These are phyloP conservation scores for Neurospora crassa DNA, from an alignment of 2,329 filamentous ascomycete species.

Conservation along the genomic window DNA sequence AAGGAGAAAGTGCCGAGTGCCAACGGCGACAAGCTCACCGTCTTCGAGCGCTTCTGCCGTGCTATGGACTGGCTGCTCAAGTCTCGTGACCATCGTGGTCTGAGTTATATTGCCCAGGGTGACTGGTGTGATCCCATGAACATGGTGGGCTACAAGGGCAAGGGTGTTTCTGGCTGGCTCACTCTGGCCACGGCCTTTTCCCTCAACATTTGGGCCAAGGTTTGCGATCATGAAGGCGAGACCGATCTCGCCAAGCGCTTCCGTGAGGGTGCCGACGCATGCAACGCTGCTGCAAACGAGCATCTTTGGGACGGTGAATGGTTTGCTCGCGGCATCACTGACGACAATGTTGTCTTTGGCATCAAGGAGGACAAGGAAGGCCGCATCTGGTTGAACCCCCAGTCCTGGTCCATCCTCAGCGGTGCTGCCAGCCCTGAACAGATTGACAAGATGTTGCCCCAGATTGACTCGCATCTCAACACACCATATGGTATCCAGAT, in stretches of 20 bases:
- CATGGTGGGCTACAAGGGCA: conserved; percentile 51
- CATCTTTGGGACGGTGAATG: conserved; percentile 48
- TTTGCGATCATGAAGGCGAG: conserved; percentile 36
- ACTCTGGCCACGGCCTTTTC: conserved; percentile 46
- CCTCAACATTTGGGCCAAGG: conserved; percentile 41
- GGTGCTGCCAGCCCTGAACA: conserved; percentile 37
- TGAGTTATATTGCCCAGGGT: conserved; percentile 48
- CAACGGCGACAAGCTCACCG: conserved; percentile 37
- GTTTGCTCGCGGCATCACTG: conserved; percentile 49
- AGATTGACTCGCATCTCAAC: conserved; percentile 40
- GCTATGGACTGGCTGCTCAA: conserved; percentile 47
- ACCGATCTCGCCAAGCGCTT: conserved; percentile 33
- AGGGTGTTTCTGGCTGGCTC: conserved; percentile 49
- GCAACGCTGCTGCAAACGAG: conserved; percentile 40
- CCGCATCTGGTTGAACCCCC: conserved; percentile 49
- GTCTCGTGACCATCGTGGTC: conserved; percentile 40
- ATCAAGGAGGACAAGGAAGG: conserved; percentile 40
- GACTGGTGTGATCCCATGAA: conserved; percentile 55
- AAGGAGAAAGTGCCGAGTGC: conserved; percentile 31
- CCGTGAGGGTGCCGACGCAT: conserved; percentile 31
- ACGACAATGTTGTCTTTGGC: conserved; percentile 43
- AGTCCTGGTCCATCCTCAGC: conserved; percentile 45
- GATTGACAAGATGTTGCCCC: conserved; percentile 33
- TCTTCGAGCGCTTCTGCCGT: conserved; percentile 44
- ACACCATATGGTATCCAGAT: conserved; percentile 46